Evolutionary conservation across 2,329 filamentous ascomycete species (phyloP).

Genomic region (Trichophaea hybrida): DNA sequence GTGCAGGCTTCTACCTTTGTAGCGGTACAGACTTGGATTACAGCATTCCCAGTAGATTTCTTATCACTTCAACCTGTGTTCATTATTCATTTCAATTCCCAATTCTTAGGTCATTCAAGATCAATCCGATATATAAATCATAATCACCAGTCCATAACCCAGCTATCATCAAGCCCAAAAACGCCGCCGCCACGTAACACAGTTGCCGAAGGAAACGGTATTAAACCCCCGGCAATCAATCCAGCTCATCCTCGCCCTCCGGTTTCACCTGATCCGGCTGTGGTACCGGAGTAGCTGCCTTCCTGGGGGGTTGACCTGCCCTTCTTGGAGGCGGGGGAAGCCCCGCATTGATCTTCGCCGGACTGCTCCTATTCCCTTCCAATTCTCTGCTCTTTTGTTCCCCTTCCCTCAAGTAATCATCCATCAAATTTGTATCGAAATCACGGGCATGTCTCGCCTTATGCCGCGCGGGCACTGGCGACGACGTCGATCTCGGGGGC

Average conservation of each 20-base stretch:
- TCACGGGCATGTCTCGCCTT: constrained; percentile 28
- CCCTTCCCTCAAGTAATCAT: constrained; percentile 36
- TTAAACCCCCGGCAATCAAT: not conserved
- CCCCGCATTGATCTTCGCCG: constrained; percentile 6
- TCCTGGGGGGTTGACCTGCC: constrained; percentile 20
- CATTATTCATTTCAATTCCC: too few species aligned
- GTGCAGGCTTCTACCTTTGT: too few species aligned
- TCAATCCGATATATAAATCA: too few species aligned
- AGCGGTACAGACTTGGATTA: too few species aligned
- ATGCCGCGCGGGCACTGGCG: constrained; percentile 12
- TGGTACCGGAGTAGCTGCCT: constrained; percentile 10
- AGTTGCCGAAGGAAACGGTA: too few species aligned
- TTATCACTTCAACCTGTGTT: too few species aligned
- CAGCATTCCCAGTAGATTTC: too few species aligned
- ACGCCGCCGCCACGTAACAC: too few species aligned
- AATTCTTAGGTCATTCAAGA: too few species aligned
- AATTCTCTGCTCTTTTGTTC: constrained; percentile 35
- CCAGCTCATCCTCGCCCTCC: constrained; percentile 3
- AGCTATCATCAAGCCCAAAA: too few species aligned
- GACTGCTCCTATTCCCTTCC: constrained; percentile 28
- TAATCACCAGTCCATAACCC: too few species aligned
- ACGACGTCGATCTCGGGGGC: constrained; percentile 13
- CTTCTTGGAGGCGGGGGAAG: constrained; percentile 19
- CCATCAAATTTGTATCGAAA: constrained; percentile 28
- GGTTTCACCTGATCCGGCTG: not conserved